Evolutionary conservation across 345 rosid genomes (phyloP), one percentile per base, ranked within the genome.

Genomic region (Camelina laxa): DNA sequence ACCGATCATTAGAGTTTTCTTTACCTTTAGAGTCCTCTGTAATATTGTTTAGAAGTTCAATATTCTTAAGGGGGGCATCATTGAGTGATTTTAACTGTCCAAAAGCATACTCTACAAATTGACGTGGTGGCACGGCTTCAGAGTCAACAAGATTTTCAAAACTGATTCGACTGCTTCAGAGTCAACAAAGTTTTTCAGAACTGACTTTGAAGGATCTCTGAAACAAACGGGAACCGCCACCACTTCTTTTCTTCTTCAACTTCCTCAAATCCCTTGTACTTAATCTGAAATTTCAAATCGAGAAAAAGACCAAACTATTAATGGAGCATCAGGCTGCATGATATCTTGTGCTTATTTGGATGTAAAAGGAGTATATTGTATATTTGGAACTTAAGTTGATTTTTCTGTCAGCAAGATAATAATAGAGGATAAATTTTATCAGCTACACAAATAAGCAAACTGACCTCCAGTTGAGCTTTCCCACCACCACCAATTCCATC

Each of bases 401-500:
- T 55, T 17, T 45, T 33, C n/a, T 1, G 12, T 41, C 73, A 67
- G 16, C 44, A 49, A 35, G 27, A 31, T 8, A 60, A 59, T 17
- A 59, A 17, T 41, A 33, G 9, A 36, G 6, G 45, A 58, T 57
- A 73, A 35, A 21, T 11, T 11, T n/a, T n/a, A n/a, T 12, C 16
- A 47, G 20, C 17, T 6, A 47, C 33, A 67, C 1, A 57, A 45
- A 41, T 42, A 54, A 17, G 24, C 13, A 65, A 24, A 67, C 83
- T 77, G 81, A 91, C 98, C 96, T 94, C 98, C 55, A 91, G 73
- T 79, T 81, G 84, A 80, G 91, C 69, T 82, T 85, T 89, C 65
- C 98, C 97, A 60, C 98, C 98, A 55, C 98, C 91, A 49, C 97
- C 98, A 87, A 91, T 94, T 62, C 98, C 97, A 81, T 91, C 97